A percentile compares a stretch with the other conserved stretches of the same genome.
Evolutionary conservation across 345 rosid genomes (phyloP).

Genomic region (Passiflora organensis): DNA sequence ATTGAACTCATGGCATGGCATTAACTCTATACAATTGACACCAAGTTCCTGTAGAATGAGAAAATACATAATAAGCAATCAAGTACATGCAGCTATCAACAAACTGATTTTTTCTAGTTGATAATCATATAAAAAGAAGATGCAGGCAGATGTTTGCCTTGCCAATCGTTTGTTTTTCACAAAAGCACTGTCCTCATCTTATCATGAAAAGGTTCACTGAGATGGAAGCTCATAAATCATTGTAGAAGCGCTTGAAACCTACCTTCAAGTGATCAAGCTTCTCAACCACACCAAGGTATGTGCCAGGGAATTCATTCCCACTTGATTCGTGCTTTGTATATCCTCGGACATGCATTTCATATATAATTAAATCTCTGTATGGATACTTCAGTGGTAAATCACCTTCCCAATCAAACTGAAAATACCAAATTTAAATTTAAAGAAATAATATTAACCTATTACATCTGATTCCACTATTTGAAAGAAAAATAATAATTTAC

Average conservation of each 20-base stretch:
- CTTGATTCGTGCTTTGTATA: slow-evolving; percentile 88
- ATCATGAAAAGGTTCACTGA: neutral
- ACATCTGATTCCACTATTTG: too few species aligned
- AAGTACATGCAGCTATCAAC: slow-evolving; percentile 6
- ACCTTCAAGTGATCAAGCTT: slow-evolving; percentile 96
- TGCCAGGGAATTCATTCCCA: slow-evolving; percentile 62
- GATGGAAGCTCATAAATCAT: slow-evolving; percentile 1
- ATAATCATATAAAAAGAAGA: too few species aligned
- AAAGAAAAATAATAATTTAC: too few species aligned
- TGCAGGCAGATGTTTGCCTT: too few species aligned
- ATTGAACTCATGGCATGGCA: slow-evolving; percentile 98
- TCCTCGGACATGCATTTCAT: slow-evolving; percentile 95
- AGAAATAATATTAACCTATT: neutral
- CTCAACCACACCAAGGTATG: slow-evolving; percentile 75
- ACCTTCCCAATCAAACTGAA: slow-evolving; percentile 98
- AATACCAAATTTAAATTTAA: slow-evolving; percentile 9
- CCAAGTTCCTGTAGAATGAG: slow-evolving; percentile 78
- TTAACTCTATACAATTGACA: slow-evolving; percentile 84
- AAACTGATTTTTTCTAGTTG: too few species aligned
- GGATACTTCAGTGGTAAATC: slow-evolving; percentile 74
- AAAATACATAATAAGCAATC: slow-evolving; percentile 11
- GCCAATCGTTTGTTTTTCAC: too few species aligned
- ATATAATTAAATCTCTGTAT: slow-evolving; percentile 71
- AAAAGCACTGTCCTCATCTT: neutral
- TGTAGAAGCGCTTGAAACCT: slow-evolving; percentile 11